Evolutionary conservation across 164 flowering plant species (phyloP), one percentile per base, ranked within the genome.

Genomic region (Vitis amurensis): DNA sequence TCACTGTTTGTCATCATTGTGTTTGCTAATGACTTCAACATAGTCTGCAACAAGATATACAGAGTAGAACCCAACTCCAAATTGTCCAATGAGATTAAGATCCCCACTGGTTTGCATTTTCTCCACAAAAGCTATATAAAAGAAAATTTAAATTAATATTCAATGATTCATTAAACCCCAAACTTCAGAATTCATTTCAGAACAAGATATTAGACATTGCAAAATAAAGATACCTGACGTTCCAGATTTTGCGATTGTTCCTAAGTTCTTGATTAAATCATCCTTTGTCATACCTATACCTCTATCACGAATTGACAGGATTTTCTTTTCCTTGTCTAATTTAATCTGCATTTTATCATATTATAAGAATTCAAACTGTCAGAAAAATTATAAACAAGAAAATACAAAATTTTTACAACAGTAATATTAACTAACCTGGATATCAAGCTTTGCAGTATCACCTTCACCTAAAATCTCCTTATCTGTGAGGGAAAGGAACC

Each of bases 281-380:
- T 95, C 98, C 82, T 95, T 95, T 19, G 99, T 95, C 99, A 95
- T 95, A 44, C 99, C 99, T 19, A 93, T 85, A 80, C 99, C 99
- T 72, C 93, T 86, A 69, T 95, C 99, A 7, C 98, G 92, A 69
- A 95, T 91, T 0, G 99, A 90, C 19, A 95, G 86, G 23, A 90
- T 82, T 76, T 90, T 95, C 80, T 95, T 95, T 64, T 86, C 97
- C 76, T 95, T 95, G 84, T 95, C 98, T 63, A 95, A 74, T 79
- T 93, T 95, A 77, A 95, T 93, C 98, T 95, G 87, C 84, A 83
- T 19, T 70, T 23, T 23, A 23, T 13, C 55, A 29, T 13, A 60
- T 50, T 19, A 14, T 7, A 31, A 13, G 44, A 11, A 61, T 11
- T 11, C n/a, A 10, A 27, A 11, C n/a, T 31, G 31, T 14, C 7